Base-by-base conservation (phyloP, 441 rosid species). In the Adansonia grandidieri region DNA sequence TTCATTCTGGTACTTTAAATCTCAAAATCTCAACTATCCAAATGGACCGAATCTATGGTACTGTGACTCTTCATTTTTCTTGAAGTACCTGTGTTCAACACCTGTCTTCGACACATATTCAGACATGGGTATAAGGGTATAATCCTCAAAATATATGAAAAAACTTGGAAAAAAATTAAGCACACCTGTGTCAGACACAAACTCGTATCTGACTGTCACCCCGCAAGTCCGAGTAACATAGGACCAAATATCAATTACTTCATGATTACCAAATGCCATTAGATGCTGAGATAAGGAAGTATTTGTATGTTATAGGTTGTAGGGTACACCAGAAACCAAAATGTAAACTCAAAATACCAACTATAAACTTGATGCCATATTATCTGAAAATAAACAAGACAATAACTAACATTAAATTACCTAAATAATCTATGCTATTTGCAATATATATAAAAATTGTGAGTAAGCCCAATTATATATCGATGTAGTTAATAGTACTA, bases 401-500 rank as follows among this genome's bases (percentile, higher is more conserved):
- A 71, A 7, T 28, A 62, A 13, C 40, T 62, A 71, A 32, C 75
- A 72, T 40, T n/a, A 32, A 72, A 28, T 72, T 71, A 9, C 32
- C n/a, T 32, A 50, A 14, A 50, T 51, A 71, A 9, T 63, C 5
- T 28, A 15, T 28, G 9, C 45, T 24, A 51, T 51, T 19, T 48
- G 42, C 48, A 56, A 28, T 51, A 40, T 40, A 19, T 17, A 19
- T 32, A 57, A 73, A 40, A 40, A 73, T 40, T 10, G 61, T 17
- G 37, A 6, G 32, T 19, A 40, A 57, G 64, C 32, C 66, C 76
- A 73, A 40, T 1, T 6, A 19, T 73, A 42, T 73, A 40, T 17
- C 13, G 44, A 40, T 17, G 76, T 73, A 73, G 48, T 8, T 40
- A 40, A 40, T 20, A 42, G 19, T 56, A 56, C n/a, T 40, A 3